Base-by-base conservation (phyloP, 202 grass and related monocot genomes). In the Setaria italica region DNA sequence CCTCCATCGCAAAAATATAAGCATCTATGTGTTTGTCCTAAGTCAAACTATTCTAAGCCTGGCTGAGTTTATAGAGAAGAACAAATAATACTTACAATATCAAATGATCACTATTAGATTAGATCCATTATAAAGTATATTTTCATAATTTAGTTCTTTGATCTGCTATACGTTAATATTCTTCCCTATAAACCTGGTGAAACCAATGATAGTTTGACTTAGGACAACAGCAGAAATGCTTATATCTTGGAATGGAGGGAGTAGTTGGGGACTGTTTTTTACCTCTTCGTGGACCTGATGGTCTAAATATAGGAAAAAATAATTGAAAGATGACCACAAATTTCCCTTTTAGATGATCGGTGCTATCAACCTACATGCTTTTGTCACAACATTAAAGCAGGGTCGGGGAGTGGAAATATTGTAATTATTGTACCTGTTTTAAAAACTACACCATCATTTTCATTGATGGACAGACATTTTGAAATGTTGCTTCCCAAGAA, bases 321-420 rank as follows among this genome's bases (percentile, higher is more conserved):
- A 62, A 82, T 32, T 3, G 11, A n/a, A 30, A 80, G 20, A 60
- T 16, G 3, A 72, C 2, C 7, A 32, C 14, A 46, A 14, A 34
- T 59, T 34, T 8, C 11, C 39, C 21, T 72, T 34, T 72, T 11
- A 34, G 57, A 72, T 35, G 39, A 62, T 35, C 11, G 30, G 46
- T 30, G 45, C 5, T 34, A 55, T 55, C 9, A 55, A 55, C 72
- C 48, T 37, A n/a, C 68, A 82, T 83, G 55, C 43, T 62, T 62
- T 43, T 48, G 47, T 62, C 10, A 3, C 37, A 43, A 25, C 6
- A 72, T 72, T 13, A 60, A 48, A 73, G 29, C 30, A 49, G 15
- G 10, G 16, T 16, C 20, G 8, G 37, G 30, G 17, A 82, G 16
- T 49, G 42, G 10, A 47, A 58, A 20, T 67, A 46, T 16, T 32